A percentile compares a stretch with the other conserved stretches of the same genome.
Conservation (phyloP, 2,329 filamentous ascomycete species). For the Sporothrix phasma region DNA sequence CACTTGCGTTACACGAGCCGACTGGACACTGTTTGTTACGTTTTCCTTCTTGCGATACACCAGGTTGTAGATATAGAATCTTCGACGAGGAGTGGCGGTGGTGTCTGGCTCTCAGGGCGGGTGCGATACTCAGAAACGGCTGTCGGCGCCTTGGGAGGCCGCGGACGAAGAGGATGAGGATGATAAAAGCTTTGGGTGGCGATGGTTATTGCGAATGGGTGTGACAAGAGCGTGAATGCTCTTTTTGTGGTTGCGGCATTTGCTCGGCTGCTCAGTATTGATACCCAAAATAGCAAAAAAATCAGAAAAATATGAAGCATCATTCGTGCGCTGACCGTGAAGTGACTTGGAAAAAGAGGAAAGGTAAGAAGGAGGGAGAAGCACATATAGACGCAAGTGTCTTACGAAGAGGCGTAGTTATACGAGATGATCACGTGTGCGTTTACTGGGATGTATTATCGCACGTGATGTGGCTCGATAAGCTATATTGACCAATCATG, state of each 20-base stretch:
- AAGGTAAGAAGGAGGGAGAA: neutral
- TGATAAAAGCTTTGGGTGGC: neutral
- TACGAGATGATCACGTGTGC: no score
- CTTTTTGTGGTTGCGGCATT: neutral
- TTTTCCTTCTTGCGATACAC: neutral
- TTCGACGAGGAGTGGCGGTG: neutral
- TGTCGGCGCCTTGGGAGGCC: neutral
- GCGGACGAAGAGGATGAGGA: neutral
- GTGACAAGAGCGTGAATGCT: constrained; percentile 2
- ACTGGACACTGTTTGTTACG: neutral
- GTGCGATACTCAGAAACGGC: neutral
- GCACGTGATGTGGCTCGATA: neutral
- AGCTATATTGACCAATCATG: neutral
- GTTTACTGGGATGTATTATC: no score
- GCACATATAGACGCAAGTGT: no score
- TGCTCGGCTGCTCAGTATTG: neutral
- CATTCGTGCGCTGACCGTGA: neutral
- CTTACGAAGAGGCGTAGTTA: no score
- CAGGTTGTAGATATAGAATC: constrained; percentile 15
- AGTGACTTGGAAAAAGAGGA: neutral
- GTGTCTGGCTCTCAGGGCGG: neutral
- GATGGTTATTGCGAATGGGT: constrained; percentile 2
- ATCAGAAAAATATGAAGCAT: constrained; percentile 6
- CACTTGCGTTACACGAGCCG: neutral
- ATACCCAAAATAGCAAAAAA: constrained; percentile 12